phyloP scores from a whole-genome alignment of 768 basidiomycete genomes.

The Brasilioporus rufonigricans region DNA sequence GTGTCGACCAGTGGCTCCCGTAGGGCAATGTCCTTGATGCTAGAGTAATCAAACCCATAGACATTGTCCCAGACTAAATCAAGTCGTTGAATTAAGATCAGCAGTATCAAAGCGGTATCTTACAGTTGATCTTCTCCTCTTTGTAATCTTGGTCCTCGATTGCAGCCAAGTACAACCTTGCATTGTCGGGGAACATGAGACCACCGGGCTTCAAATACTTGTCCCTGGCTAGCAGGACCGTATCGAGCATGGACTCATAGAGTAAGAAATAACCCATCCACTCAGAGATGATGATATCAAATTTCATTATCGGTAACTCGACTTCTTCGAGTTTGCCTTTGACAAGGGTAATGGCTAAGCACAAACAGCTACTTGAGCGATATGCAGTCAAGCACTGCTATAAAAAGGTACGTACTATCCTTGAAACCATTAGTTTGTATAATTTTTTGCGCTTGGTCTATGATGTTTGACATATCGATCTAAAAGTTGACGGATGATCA shows the following conservation, averaged over 20 bases:
- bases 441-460: constrained; percentile 98
- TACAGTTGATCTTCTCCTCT: constrained; percentile 99
- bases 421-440: constrained; percentile 95
- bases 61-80: constrained; percentile 96
- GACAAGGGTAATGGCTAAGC: constrained; percentile 84
- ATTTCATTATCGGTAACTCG: constrained; percentile 83
- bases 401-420: constrained; percentile 66
- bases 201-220: constrained; percentile 92
- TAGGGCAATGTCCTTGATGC: constrained; percentile 98
- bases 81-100: constrained; percentile 2
- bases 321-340: constrained; percentile 98
- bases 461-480: constrained; percentile 99
- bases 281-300: constrained; percentile 99
- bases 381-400: background rate
- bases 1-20: constrained; percentile 97
- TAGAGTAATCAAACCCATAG: constrained; percentile 98
- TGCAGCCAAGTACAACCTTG: constrained; percentile 89
- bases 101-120: background rate
- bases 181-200: constrained; percentile 94
- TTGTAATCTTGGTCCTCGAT: constrained; percentile 99
- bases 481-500: constrained; percentile 31
- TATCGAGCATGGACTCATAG: constrained; percentile 99
- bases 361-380: constrained; percentile 4
- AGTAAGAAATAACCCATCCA: constrained; percentile 99
- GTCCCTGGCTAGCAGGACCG: constrained; percentile 94